Evolutionary conservation across 306 rosid genomes (phyloP), one percentile per base, ranked within the genome.

Genomic region (Acacia crassicarpa): DNA sequence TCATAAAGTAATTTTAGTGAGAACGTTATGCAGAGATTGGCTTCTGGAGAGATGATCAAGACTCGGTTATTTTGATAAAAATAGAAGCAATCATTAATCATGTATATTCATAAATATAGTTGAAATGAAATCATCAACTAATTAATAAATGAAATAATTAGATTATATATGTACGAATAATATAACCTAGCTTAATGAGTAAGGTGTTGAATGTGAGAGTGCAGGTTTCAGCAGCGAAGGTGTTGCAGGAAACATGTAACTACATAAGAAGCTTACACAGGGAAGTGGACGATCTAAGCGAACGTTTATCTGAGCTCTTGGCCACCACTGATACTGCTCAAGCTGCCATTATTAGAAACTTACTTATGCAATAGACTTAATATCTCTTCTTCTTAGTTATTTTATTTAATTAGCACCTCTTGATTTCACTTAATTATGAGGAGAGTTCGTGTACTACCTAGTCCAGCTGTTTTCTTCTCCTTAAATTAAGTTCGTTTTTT

Each of bases 201-300:
- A 43, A 8, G 46, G 46, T 43, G 10, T 56, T 65, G 46, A 78
- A 61, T 77, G 56, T 22, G 72, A 2, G 72, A 1, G 20, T 30
- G 49, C 86, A 94, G 98, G 96, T 82, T 59, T 89, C 98, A 74
- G 92, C 98, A 25, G 67, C 96, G 0, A 90, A 83, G 70, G 94
- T 91, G 74, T 81, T 94, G 85, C 98, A 94, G 25, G 98, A 94
- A 85, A 94, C 96, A 0, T 94, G 98, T 89, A 94, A 89, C 85
- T 91, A 94, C 61, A 94, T 94, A 6, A 91, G 90, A 84, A 94
- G 66, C 88, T 84, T 94, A 87, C 91, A 94, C 84, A 82, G 97
- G 67, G 98, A 94, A 73, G 98, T 91, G 35, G 98, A 91, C n/a
- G 98, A 90, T 44, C 88, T 94, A 59, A 94, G 98, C 5, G 98